These are phyloP conservation scores for Filobasidium floriforme DNA, from an alignment of 768 basidiomycete species.

Conservation along the genomic window DNA sequence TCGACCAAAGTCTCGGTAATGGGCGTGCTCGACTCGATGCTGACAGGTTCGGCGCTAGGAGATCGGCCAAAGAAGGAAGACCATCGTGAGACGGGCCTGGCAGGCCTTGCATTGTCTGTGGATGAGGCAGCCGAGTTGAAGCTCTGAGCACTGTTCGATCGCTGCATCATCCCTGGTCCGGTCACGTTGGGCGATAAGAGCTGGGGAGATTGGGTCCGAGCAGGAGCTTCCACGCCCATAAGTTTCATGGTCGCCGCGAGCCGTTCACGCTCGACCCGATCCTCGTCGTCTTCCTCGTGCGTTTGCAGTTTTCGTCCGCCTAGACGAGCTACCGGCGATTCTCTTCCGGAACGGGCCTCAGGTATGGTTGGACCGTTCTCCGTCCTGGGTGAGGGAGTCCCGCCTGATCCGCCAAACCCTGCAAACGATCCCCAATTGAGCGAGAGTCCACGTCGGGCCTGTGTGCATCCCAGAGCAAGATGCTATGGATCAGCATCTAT, in stretches of 20 bases:
- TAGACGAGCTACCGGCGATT: conserved; percentile 40
- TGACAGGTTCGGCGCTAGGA: conserved; percentile 3
- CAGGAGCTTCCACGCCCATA: conserved; percentile 66
- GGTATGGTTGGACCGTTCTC: background rate
- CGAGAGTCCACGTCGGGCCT: conserved; percentile 40
- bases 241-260: conserved; percentile 85
- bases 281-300: conserved; percentile 77
- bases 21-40: background rate
- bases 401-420: conserved; percentile 24
- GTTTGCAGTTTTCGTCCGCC: conserved; percentile 61
- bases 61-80: conserved; percentile 1
- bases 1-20: background rate
- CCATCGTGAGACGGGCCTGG: background rate
- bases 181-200: background rate
- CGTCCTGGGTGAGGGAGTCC: conserved; percentile 1
- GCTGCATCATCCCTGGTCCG: background rate
- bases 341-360: conserved; percentile 2
- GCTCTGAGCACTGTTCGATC: conserved; percentile 7
- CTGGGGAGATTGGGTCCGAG: background rate
- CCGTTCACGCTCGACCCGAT: conserved; percentile 74
- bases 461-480: background rate
- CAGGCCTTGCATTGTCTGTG: background rate
- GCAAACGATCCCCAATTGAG: conserved; percentile 38
- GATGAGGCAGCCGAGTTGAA: background rate
- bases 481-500: background rate